These are phyloP conservation scores for Debaryomyces sp. DNA, from an alignment of 1,139 yeast species.

Conservation along the genomic window DNA sequence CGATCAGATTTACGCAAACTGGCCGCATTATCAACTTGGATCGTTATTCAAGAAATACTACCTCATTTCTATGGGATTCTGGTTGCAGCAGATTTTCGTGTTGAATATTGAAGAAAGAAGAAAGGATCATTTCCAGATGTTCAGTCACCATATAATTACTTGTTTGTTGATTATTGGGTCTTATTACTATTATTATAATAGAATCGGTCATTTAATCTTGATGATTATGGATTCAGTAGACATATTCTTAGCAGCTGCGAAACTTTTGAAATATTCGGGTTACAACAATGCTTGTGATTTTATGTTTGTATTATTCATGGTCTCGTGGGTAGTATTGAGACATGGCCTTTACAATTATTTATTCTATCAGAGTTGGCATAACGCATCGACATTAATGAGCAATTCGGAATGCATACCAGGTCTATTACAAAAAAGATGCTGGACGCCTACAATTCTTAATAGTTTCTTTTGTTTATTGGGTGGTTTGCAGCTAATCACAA, in stretches of 20 bases:
- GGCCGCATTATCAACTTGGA: constrained; percentile 70
- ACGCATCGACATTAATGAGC: constrained; percentile 39
- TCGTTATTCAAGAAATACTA: constrained; percentile 67
- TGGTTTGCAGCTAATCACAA: constrained; percentile 67
- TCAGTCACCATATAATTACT: constrained; percentile 85
- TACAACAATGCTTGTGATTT: constrained; percentile 61
- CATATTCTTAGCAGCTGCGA: constrained; percentile 69
- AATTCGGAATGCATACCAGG: constrained; percentile 40
- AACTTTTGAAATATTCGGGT: constrained; percentile 75
- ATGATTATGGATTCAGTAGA: constrained; percentile 86
- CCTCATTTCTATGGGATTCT: constrained; percentile 68
- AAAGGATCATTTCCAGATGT: constrained; percentile 86
- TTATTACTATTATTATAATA: constrained; percentile 69
- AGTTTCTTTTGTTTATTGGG: constrained; percentile 59
- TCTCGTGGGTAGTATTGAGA: constrained; percentile 71
- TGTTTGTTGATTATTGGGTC: constrained; percentile 69
- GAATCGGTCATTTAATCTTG: constrained; percentile 79
- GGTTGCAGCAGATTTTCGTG: constrained; percentile 81
- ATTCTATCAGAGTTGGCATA: constrained; percentile 52
- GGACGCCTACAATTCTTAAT: constrained; percentile 54
- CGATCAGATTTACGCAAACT: constrained; percentile 63
- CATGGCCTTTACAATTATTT: constrained; percentile 77
- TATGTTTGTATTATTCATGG: constrained; percentile 67
- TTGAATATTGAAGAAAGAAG: constrained; percentile 76
- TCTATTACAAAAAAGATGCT: constrained; percentile 49